These are phyloP conservation scores for Kazachstania sp. DNA, from an alignment of 1,139 yeast genomes.

Conservation along the genomic window DNA sequence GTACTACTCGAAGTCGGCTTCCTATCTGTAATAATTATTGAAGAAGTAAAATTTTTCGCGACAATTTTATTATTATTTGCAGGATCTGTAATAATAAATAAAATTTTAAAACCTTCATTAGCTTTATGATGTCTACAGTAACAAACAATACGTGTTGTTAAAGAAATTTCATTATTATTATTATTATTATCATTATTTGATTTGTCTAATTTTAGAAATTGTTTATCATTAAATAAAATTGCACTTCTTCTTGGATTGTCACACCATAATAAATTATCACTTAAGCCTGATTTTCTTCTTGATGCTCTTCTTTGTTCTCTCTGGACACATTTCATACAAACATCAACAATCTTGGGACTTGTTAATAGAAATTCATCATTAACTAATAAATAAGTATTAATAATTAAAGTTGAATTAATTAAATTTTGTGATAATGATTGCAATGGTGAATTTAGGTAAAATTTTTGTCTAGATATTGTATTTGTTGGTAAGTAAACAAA, in stretches of 20 bases:
- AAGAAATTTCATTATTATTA: conserved; percentile 42
- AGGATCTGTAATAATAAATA: conserved; percentile 59
- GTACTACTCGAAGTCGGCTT: conserved; percentile 36
- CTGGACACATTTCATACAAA: conserved; percentile 79
- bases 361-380: conserved; percentile 31
- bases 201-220: conserved; percentile 63
- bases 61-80: conserved; percentile 52
- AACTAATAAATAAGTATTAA: conserved; percentile 55
- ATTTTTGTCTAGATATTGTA: conserved; percentile 76
- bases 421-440: conserved; percentile 39
- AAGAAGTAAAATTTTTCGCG: conserved; percentile 62
- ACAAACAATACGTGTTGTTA: conserved; percentile 84
- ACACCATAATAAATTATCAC: conserved; percentile 71
- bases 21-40: conserved; percentile 87
- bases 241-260: conserved; percentile 69
- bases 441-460: conserved; percentile 49
- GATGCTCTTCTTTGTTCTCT: conserved; percentile 92
- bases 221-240: conserved; percentile 82
- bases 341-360: conserved; percentile 45
- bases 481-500: conserved; percentile 76
- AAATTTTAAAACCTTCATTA: conserved; percentile 62
- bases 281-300: conserved; percentile 63
- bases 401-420: conserved; percentile 44
- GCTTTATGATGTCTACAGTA: conserved; percentile 94
- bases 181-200: no score